phyloP scores from a whole-genome alignment of 192 early-diverging fungal species.

The Mycoemilia scoparia region DNA sequence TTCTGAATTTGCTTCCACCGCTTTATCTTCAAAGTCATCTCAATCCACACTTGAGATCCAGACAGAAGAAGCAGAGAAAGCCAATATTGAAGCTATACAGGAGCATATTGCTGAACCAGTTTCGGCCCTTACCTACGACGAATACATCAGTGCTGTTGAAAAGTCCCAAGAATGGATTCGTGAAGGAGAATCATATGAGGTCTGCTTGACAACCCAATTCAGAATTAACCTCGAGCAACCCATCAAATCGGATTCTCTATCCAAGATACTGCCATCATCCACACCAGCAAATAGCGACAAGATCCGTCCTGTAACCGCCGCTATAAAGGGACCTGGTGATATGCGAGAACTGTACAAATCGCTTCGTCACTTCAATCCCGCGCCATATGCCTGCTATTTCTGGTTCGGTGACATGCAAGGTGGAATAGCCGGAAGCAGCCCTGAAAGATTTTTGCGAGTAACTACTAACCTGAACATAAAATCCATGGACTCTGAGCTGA shows the following conservation, averaged over 20 bases:
- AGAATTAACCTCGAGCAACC: slow-evolving; percentile 5
- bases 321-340: neutral
- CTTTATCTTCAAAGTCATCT: too few relatives aligned
- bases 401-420: slow-evolving; percentile 19
- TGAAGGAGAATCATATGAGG: slow-evolving; percentile 86
- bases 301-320: neutral
- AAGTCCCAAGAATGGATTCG: slow-evolving; percentile 41
- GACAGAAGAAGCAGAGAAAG: too few relatives aligned
- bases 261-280: too few relatives aligned
- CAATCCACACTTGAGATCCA: too few relatives aligned
- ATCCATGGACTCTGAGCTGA: too few relatives aligned
- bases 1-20: too few relatives aligned
- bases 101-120: too few relatives aligned
- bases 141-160: slow-evolving; percentile 33
- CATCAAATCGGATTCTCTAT: too few relatives aligned
- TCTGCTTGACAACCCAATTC: slow-evolving; percentile 82
- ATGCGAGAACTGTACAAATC: slow-evolving; percentile 37
- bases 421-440: slow-evolving; percentile 41
- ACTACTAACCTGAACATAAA: neutral
- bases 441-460: slow-evolving; percentile 60
- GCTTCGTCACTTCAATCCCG: slow-evolving; percentile 58
- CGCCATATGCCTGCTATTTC: slow-evolving; percentile 69
- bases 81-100: too few relatives aligned
- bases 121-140: slow-evolving; percentile 5
- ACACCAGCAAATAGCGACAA: too few relatives aligned